Conservation (phyloP, 2,329 filamentous ascomycete genomes). For the Talaromyces pinophilus region DNA sequence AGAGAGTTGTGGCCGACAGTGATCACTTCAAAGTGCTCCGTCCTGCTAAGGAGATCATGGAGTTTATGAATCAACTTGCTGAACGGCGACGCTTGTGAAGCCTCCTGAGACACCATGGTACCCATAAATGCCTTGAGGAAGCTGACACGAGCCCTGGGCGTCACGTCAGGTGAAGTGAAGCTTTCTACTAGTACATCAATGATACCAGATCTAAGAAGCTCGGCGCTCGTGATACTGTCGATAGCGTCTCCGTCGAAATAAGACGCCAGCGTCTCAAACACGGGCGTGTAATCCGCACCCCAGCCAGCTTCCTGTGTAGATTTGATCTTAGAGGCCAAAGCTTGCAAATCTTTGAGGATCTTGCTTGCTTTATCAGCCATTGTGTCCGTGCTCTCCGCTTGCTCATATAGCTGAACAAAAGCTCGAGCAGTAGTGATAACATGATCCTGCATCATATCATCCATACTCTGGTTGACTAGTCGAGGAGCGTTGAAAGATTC, state of each 20-base stretch:
- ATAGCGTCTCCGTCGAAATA: constrained; percentile 88
- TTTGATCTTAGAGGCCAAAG: constrained; percentile 70
- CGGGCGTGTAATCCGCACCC: constrained; percentile 55
- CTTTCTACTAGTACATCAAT: constrained; percentile 80
- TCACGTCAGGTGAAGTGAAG: constrained; percentile 68
- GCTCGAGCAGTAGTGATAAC: constrained; percentile 76
- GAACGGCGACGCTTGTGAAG: constrained; percentile 74
- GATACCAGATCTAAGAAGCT: constrained; percentile 85
- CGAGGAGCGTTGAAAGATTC: constrained; percentile 52
- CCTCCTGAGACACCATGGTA: constrained; percentile 60
- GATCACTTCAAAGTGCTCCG: constrained; percentile 96
- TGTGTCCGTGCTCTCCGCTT: constrained; percentile 64
- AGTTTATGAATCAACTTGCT: constrained; percentile 90
- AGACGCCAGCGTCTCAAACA: constrained; percentile 74
- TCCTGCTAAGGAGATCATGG: constrained; percentile 91
- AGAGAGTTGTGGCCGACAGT: constrained; percentile 92
- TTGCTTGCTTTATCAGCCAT: constrained; percentile 77
- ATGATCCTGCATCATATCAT: constrained; percentile 64
- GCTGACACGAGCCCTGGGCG: constrained; percentile 67
- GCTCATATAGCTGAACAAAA: constrained; percentile 82
- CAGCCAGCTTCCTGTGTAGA: constrained; percentile 62
- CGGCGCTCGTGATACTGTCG: constrained; percentile 92
- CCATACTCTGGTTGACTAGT: constrained; percentile 39
- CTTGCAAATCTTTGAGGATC: constrained; percentile 72
- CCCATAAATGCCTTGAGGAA: constrained; percentile 95